Conservation (phyloP, 306 rosid genomes). For the Sicyos edulis region DNA sequence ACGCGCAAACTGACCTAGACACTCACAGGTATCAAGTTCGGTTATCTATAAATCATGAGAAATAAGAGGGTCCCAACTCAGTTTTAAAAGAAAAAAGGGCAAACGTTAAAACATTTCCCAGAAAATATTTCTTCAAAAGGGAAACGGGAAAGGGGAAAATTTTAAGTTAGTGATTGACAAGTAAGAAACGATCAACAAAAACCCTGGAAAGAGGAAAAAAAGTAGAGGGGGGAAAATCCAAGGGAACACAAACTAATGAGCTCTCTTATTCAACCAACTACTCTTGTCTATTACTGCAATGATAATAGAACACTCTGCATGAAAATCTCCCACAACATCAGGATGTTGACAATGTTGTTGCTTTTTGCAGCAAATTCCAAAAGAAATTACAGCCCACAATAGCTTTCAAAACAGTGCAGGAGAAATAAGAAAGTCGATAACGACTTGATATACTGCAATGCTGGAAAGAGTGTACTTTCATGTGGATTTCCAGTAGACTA, state of each 20-base stretch:
- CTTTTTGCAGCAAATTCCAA: constrained; percentile 8
- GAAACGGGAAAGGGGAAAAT: neutral
- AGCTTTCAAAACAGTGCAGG: neutral
- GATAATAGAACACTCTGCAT: constrained; percentile 9
- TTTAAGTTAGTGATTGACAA: neutral
- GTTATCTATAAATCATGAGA: neutral
- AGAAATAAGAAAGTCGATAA: neutral
- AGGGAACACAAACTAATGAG: constrained; percentile 18
- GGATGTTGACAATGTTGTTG: constrained; percentile 16
- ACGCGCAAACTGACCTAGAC: too few relatives aligned
- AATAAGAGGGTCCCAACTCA: constrained; percentile 3
- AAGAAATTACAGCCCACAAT: neutral
- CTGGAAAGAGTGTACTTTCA: neutral
- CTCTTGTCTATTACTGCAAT: constrained; percentile 17
- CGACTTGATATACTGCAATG: neutral
- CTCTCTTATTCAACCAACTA: constrained; percentile 19
- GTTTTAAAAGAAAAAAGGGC: neutral
- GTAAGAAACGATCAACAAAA: constrained; percentile 11
- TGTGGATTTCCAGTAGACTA: neutral
- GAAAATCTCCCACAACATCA: constrained; percentile 8
- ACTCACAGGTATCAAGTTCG: neutral
- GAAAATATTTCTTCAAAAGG: constrained; percentile 9
- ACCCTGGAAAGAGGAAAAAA: neutral
- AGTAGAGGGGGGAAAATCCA: constrained; percentile 1
- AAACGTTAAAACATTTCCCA: neutral